phyloP scores from a whole-genome alignment of 202 grass and related monocot genomes.

The Thinopyrum obtusiflorum region DNA sequence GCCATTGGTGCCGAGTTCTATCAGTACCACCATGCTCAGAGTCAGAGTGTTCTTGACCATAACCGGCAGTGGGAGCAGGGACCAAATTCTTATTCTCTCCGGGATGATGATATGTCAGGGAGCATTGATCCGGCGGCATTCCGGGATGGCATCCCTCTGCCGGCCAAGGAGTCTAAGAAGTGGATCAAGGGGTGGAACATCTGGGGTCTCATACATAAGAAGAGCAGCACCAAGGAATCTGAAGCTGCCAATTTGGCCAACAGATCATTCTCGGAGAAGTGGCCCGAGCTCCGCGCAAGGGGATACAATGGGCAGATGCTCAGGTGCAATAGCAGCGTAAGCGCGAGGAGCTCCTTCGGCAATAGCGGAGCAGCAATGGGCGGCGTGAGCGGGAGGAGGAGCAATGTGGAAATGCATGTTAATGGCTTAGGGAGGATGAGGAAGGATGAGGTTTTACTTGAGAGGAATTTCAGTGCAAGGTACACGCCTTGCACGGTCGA shows the following conservation, averaged over 20 bases:
- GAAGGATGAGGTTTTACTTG: conserved; percentile 65
- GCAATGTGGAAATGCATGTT: conserved; percentile 44
- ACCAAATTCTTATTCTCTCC: conserved; percentile 31
- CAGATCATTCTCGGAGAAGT: conserved; percentile 39
- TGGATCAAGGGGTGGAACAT: conserved; percentile 83
- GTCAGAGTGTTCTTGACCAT: conserved; percentile 31
- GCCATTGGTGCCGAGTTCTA: conserved; percentile 47
- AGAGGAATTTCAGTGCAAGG: conserved; percentile 65
- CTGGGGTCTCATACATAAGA: conserved; percentile 71
- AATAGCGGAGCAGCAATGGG: conserved; percentile 16
- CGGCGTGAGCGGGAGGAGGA: conserved; percentile 52
- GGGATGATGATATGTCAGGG: conserved; percentile 43
- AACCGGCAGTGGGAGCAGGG: conserved; percentile 31
- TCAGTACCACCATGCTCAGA: conserved; percentile 36
- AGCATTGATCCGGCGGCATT: conserved; percentile 45
- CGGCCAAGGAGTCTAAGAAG: conserved; percentile 55
- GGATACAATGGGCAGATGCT: conserved; percentile 59
- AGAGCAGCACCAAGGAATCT: conserved; percentile 39
- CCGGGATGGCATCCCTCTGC: not conserved
- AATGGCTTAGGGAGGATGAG: conserved; percentile 49
- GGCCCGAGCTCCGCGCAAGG: conserved; percentile 56
- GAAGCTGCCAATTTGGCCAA: conserved; percentile 29
- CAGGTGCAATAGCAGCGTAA: conserved; percentile 73
- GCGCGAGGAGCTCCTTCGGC: conserved; percentile 62
- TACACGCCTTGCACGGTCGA: conserved; percentile 41